Evolutionary conservation across 75 land plant species (phyloP).

Genomic region (Chamaecyparis obtusa): DNA sequence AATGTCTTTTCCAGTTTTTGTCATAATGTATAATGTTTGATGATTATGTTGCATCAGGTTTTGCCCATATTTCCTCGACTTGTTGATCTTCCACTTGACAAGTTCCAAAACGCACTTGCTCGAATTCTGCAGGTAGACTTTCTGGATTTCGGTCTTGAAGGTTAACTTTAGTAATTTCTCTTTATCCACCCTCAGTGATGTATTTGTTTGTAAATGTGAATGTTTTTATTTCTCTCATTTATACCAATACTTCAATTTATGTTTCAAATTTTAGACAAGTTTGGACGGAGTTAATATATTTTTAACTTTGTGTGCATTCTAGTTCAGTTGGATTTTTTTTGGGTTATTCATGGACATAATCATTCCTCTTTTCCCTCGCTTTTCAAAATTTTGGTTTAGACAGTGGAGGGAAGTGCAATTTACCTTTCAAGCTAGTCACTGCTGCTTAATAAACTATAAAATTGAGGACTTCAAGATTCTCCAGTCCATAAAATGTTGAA

Average conservation of each 20-base stretch:
- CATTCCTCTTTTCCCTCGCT: no score
- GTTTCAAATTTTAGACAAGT: background rate
- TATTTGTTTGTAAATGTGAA: background rate
- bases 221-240: background rate
- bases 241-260: background rate
- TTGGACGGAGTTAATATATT: background rate
- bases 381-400: background rate
- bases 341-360: background rate
- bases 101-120: slow-evolving; percentile 87
- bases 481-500: background rate
- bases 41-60: slow-evolving; percentile 49
- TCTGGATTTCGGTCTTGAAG: background rate
- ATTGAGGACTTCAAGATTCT: background rate
- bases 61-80: slow-evolving; percentile 93
- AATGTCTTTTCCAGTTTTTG: background rate
- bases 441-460: background rate
- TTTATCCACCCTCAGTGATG: background rate
- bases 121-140: slow-evolving; percentile 82
- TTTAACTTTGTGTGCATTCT: background rate
- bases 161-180: background rate
- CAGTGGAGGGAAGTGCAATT: background rate
- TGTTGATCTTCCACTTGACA: slow-evolving; percentile 81
- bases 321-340: background rate
- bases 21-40: background rate
- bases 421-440: background rate